Evolutionary conservation across 192 early-diverging fungal species (phyloP).

Genomic region (Backusella mclennaniae): DNA sequence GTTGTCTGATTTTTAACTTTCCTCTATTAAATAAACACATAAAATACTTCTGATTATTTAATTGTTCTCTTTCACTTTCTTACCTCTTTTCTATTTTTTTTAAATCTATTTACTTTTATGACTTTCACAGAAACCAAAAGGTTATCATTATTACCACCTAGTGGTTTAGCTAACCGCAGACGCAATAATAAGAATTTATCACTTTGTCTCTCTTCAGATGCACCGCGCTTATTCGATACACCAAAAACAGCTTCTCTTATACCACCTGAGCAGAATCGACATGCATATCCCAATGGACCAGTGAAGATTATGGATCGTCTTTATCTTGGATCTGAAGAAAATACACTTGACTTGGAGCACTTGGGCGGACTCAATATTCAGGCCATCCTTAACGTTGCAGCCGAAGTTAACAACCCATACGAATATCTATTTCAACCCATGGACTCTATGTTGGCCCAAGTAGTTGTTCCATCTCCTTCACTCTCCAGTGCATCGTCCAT

Average conservation of each 20-base stretch:
- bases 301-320: constrained; percentile 62
- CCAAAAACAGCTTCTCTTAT: background rate
- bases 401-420: constrained; percentile 54
- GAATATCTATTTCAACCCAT: constrained; percentile 22
- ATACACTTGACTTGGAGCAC: constrained; percentile 50
- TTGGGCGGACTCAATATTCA: constrained; percentile 53
- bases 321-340: constrained; percentile 65
- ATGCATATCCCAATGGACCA: constrained; percentile 57
- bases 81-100: constrained; percentile 1
- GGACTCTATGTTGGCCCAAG: background rate
- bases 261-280: constrained; percentile 2
- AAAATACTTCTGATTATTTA: constrained; percentile 1
- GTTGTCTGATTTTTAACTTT: background rate
- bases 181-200: constrained; percentile 36
- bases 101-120: background rate
- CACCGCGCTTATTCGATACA: background rate
- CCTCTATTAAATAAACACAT: background rate
- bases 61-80: background rate
- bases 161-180: constrained; percentile 18
- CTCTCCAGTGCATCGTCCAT: constrained; percentile 8
- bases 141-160: constrained; percentile 12
- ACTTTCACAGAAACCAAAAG: constrained; percentile 7
- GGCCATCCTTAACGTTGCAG: constrained; percentile 75
- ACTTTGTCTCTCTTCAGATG: constrained; percentile 12
- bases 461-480: constrained; percentile 3